Percentiles rank a stretch among this genome's conserved stretches.
phyloP scores from a whole-genome alignment of 139 green algal genomes.

The Diplosphaera chodatii region DNA sequence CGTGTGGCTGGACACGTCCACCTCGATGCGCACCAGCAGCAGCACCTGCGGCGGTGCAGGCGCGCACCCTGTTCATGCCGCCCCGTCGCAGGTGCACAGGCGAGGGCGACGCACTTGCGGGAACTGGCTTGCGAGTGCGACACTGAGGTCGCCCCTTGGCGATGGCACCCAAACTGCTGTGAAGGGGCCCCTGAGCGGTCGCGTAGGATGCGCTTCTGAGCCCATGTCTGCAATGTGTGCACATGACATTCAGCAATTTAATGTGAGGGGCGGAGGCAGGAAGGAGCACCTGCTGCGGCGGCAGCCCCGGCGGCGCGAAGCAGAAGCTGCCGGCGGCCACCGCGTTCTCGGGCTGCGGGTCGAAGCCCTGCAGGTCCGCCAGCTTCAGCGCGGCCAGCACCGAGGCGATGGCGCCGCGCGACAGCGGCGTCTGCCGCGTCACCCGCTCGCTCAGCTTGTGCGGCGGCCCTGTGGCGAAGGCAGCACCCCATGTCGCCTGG shows the following conservation, averaged over 20 bases:
- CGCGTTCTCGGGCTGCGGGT: slow-evolving; percentile 25
- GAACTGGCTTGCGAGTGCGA: too few species aligned
- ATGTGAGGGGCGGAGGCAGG: too few species aligned
- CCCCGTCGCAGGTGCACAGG: too few species aligned
- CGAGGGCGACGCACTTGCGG: too few species aligned
- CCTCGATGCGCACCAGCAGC: slow-evolving; percentile 37
- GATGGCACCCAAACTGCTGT: too few species aligned
- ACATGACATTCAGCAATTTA: too few species aligned
- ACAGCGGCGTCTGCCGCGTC: slow-evolving; percentile 4
- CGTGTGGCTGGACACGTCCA: slow-evolving; percentile 10
- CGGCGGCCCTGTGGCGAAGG: slow-evolving; percentile 26
- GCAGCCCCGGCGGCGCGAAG: slow-evolving; percentile 5
- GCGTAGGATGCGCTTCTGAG: too few species aligned
- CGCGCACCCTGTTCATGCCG: too few species aligned
- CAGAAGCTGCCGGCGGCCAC: slow-evolving; percentile 25
- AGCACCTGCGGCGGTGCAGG: slow-evolving; percentile 11
- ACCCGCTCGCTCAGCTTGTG: slow-evolving; percentile 48
- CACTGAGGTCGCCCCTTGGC: too few species aligned
- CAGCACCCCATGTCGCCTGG: not conserved
- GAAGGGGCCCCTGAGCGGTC: too few species aligned
- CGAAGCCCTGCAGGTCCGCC: slow-evolving; percentile 18
- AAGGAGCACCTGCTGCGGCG: slow-evolving; percentile 29
- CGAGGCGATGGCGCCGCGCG: not conserved
- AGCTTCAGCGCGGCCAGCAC: slow-evolving; percentile 28
- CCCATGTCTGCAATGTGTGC: too few species aligned